Percentiles rank a stretch among this genome's conserved stretches.
Conservation (phyloP, 805 yeast genomes). For the Metschnikowia colocasiae region DNA sequence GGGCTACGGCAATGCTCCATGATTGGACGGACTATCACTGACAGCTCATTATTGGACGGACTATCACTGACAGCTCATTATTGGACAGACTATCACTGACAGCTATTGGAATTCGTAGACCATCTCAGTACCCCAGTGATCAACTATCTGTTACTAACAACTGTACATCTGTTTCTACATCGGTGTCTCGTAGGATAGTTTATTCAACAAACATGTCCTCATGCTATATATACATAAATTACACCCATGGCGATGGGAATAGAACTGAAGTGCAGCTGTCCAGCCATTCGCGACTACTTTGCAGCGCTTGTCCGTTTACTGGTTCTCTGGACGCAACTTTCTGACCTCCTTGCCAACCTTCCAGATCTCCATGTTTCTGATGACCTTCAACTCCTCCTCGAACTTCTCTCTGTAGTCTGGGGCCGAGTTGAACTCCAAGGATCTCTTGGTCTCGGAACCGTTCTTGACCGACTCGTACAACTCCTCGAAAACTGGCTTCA, state of each 20-base stretch:
- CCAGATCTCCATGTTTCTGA: slow-evolving; percentile 99
- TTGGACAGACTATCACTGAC: too few relatives aligned
- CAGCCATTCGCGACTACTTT: slow-evolving; percentile 40
- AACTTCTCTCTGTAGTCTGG: slow-evolving; percentile 96
- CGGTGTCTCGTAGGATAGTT: slow-evolving; percentile 28
- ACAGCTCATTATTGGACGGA: too few relatives aligned
- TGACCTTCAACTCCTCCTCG: slow-evolving; percentile 86
- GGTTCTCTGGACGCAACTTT: slow-evolving; percentile 99
- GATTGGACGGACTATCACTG: too few relatives aligned
- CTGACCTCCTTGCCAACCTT: slow-evolving; percentile 99
- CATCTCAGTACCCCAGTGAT: too few relatives aligned
- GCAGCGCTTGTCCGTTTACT: slow-evolving; percentile 42
- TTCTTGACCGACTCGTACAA: slow-evolving; percentile 91
- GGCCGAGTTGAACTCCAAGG: slow-evolving; percentile 97
- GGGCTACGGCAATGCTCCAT: too few relatives aligned
- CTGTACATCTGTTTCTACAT: too few relatives aligned
- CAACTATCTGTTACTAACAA: too few relatives aligned
- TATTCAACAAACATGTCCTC: slow-evolving; percentile 45
- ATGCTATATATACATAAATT: slow-evolving; percentile 25
- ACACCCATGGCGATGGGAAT: slow-evolving; percentile 3
- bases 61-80: too few relatives aligned
- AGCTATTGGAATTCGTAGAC: too few relatives aligned
- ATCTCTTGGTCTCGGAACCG: slow-evolving; percentile 97
- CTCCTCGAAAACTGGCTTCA: slow-evolving; percentile 97
- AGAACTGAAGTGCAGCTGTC: slow-evolving; percentile 21